Conservation (phyloP, 2,329 filamentous ascomycete genomes). For the Rhytidhysteron rufulum region DNA sequence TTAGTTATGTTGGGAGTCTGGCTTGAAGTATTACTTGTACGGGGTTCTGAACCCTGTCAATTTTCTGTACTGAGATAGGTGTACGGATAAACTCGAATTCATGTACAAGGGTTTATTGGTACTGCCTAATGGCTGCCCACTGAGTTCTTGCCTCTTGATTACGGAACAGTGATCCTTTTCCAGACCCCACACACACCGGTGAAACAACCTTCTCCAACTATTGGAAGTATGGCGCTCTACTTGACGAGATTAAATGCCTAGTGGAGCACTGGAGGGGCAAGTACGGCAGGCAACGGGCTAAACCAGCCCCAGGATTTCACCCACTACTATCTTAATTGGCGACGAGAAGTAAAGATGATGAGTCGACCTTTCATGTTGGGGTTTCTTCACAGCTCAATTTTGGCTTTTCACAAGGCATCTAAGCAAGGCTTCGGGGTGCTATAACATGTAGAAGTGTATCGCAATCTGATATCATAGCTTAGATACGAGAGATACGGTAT, state of each 20-base stretch:
- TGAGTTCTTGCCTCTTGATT: background rate
- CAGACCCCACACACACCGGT: background rate
- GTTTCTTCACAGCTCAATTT: slow-evolving; percentile 49
- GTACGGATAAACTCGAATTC: too few relatives aligned
- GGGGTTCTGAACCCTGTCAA: too few relatives aligned
- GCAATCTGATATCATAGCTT: slow-evolving; percentile 63
- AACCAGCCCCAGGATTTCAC: slow-evolving; percentile 52
- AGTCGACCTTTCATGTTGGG: slow-evolving; percentile 47
- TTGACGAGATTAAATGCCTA: slow-evolving; percentile 2
- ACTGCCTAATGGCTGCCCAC: background rate
- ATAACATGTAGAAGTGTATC: slow-evolving; percentile 58
- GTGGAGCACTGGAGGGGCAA: background rate
- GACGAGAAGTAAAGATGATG: slow-evolving; percentile 6
- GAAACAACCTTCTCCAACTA: background rate
- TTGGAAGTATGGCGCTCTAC: background rate
- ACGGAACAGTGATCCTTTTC: background rate
- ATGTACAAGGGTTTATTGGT: slow-evolving; percentile 18
- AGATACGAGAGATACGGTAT: slow-evolving; percentile 53
- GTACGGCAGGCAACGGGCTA: background rate
- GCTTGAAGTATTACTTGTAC: slow-evolving; percentile 36
- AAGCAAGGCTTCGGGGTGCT: slow-evolving; percentile 52
- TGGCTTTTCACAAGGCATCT: slow-evolving; percentile 45
- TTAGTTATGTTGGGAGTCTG: slow-evolving; percentile 30
- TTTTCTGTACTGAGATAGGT: too few relatives aligned
- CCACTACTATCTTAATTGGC: slow-evolving; percentile 47